These are phyloP conservation scores for Euphorbia corollata DNA, from an alignment of 441 rosid genomes.

Conservation along the genomic window DNA sequence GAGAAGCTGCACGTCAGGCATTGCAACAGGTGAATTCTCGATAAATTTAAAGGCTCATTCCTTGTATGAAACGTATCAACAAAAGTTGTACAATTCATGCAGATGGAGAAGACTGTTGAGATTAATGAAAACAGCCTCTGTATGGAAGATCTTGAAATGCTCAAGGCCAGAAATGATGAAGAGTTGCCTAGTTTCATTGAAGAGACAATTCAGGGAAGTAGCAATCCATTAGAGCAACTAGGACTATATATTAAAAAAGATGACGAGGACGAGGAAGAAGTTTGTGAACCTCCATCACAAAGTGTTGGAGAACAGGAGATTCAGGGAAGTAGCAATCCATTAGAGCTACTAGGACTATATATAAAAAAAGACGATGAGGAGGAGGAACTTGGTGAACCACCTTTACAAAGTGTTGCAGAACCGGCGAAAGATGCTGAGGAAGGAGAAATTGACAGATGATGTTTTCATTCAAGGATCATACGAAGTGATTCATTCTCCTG, in stretches of 20 bases:
- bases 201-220: constrained; percentile 51
- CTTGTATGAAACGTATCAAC: not conserved
- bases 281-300: constrained; percentile 28
- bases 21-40: constrained; percentile 48
- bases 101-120: constrained; percentile 91
- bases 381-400: constrained; percentile 28
- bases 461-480: not conserved
- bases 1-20: constrained; percentile 89
- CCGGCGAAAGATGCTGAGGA: constrained; percentile 42
- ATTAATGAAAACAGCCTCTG: constrained; percentile 67
- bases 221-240: constrained; percentile 69
- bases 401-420: constrained; percentile 24
- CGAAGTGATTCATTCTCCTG: constrained; percentile 2
- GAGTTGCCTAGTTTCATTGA: constrained; percentile 41
- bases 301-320: constrained; percentile 43
- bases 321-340: constrained; percentile 58
- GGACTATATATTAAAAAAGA: constrained; percentile 81
- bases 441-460: constrained; percentile 41
- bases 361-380: constrained; percentile 80
- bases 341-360: constrained; percentile 73
- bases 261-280: constrained; percentile 69
- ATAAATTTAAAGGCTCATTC: not conserved
- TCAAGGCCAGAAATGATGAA: constrained; percentile 42
- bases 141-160: constrained; percentile 81
- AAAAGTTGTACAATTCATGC: constrained; percentile 21